Evolutionary conservation across 2,329 filamentous ascomycete species (phyloP), one percentile per base, ranked within the genome.

Genomic region (Aureobasidium sp.): DNA sequence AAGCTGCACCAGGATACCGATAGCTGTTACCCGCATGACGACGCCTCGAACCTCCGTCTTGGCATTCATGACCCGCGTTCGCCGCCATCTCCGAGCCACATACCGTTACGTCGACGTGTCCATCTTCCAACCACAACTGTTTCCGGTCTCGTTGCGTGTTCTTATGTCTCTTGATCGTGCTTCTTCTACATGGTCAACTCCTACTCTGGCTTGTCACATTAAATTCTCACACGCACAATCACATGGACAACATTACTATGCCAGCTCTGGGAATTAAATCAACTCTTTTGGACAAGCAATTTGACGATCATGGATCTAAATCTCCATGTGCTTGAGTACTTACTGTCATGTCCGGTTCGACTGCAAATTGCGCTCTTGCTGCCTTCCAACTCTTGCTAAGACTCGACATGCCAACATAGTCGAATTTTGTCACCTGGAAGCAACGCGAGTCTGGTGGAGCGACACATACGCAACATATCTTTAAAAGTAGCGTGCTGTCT

Each of bases 31-130:
- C 13, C 44, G 20, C 46, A 59, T 59, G 56, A 59, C 56, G 56
- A 59, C 56, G 56, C 44, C 53, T 57, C 41, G 46, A 48, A 57
- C 39, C 39, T 13, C 41, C 53, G 39, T 48, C 56, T 59, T 59
- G 56, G 56, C 56, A 32, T 32, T 29, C 39, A 24, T 15, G 17
- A 2, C 41, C 53, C 34, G 34, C 34, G 15, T 37, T 13, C 17
- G 20, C 52, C 37, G 51, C 36, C 24, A 8, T 53, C 50, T 53
- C 34, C 50, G 34, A 39, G 13, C 50, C 27, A 20, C 9, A 39
- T 6, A 26, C 26, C 34, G 13, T 3, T 39, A 12, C 20, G 43
- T 46, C 41, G 29, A 44, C 53, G 37, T 55, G 26, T 55, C 36
- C 26, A 32, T 24, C 15, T 20, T 7, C 5, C 52, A 24, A 43